Percentiles rank a stretch among this genome's conserved stretches.
phyloP scores from a whole-genome alignment of 2,329 filamentous ascomycete species.

The Westerdykella ornata region DNA sequence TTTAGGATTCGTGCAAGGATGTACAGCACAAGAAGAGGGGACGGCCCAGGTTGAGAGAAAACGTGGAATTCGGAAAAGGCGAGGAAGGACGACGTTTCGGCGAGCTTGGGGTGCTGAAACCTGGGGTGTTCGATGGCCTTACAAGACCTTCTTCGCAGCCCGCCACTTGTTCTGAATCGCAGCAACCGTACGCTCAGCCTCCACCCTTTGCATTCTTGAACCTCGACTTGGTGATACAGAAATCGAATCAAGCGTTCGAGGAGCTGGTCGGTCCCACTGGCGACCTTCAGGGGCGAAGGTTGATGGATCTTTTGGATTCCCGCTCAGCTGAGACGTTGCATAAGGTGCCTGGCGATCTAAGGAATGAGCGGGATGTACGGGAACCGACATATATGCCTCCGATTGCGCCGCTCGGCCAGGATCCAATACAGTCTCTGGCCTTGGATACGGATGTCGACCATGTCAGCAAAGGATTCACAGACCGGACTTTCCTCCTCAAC shows the following conservation, averaged over 20 bases:
- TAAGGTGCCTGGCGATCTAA: conserved; percentile 40
- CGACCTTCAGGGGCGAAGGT: conserved; percentile 35
- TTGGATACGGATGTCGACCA: conserved; percentile 41
- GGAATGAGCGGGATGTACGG: conserved; percentile 42
- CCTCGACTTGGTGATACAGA: conserved; percentile 44
- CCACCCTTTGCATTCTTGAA: conserved; percentile 41
- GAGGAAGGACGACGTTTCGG: conserved; percentile 16
- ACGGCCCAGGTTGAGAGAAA: conserved; percentile 66
- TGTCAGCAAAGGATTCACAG: conserved; percentile 40
- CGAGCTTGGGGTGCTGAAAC: not conserved
- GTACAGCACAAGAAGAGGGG: conserved; percentile 83
- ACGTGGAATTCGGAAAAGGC: conserved; percentile 29
- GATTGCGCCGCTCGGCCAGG: conserved; percentile 41
- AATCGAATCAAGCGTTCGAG: conserved; percentile 42
- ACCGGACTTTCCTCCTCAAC: conserved; percentile 38
- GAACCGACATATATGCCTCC: conserved; percentile 48
- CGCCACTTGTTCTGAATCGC: conserved; percentile 7
- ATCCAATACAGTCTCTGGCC: conserved; percentile 37
- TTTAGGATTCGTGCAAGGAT: conserved; percentile 67
- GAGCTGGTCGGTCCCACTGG: conserved; percentile 38
- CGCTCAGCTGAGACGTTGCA: conserved; percentile 40
- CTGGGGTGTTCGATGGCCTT: not conserved
- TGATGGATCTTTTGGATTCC: conserved; percentile 41
- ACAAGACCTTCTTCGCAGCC: not conserved
- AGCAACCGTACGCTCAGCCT: conserved; percentile 23